Base-by-base conservation (phyloP, 306 rosid genomes). In the Vigna unguiculata region DNA sequence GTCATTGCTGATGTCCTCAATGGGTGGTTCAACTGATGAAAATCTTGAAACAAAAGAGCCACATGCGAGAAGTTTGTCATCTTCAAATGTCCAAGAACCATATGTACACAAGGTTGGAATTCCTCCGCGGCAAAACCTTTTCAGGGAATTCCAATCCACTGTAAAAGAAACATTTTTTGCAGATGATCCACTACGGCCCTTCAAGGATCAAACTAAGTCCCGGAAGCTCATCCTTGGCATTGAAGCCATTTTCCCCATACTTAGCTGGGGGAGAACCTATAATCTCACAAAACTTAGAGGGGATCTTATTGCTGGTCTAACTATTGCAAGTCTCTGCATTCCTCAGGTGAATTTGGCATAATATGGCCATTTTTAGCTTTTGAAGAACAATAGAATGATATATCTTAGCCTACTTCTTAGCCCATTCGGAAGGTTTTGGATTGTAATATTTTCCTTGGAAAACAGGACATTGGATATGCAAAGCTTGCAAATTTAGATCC, bases 261-360 rank as follows among this genome's bases (percentile, higher is more conserved):
- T 92, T 70, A 84, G 85, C 52, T 94, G 98, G 98, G 93, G 91
- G 15, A 88, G 93, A 88, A 71, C 19, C 41, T 94, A 94, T 77
- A 89, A 48, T 74, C 76, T 88, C 36, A 59, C 59, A n/a, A 92
- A 94, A 34, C 78, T 94, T 68, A 83, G 88, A 83, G 98, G 97
- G 13, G 98, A 94, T 73, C 58, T 94, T 36, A 85, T 94, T 75
- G 82, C 98, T 36, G 98, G 98, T 70, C 86, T 94, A 54, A 94
- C 98, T 51, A 94, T 94, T 85, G 98, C 98, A 65, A 94, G 98
- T 86, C 91, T 94, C 76, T 94, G 98, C 88, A 89, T 94, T 85
- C 98, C 98, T 81, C 98, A 93, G 98, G 98, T 93, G 73, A 82
- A 72, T 75, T 78, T 53, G 40, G 75, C 71, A 52, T 46, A 6